Percentiles rank a stretch among this genome's conserved stretches.
phyloP scores from a whole-genome alignment of 202 grass and related monocot species.

The Elaeis oleifera region DNA sequence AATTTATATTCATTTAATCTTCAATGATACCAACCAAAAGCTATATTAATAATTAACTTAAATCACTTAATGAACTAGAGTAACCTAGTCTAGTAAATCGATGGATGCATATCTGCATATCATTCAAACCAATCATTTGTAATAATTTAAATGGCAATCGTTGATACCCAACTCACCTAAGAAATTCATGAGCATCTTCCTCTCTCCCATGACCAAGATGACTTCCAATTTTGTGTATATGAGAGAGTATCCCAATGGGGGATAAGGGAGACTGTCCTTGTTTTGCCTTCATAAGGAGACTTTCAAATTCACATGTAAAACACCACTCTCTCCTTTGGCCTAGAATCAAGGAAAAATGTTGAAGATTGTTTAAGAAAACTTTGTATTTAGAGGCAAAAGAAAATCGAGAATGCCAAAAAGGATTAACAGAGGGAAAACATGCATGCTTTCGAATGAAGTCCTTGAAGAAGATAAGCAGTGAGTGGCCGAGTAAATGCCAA shows the following conservation, averaged over 20 bases:
- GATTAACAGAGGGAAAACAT: slow-evolving; percentile 8
- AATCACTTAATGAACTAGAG: too few species aligned
- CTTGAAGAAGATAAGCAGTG: slow-evolving; percentile 25
- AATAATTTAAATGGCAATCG: too few species aligned
- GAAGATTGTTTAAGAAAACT: slow-evolving; percentile 4
- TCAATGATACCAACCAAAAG: too few species aligned
- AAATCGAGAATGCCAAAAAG: background rate
- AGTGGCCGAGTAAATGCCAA: slow-evolving; percentile 20
- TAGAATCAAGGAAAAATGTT: background rate
- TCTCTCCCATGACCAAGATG: slow-evolving; percentile 23
- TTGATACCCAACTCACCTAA: slow-evolving; percentile 11
- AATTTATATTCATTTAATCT: too few species aligned
- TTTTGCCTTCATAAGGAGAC: slow-evolving; percentile 15
- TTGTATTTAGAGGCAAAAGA: background rate
- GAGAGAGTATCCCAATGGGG: slow-evolving; percentile 10
- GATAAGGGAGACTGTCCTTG: slow-evolving; percentile 14
- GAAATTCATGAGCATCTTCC: slow-evolving; percentile 29
- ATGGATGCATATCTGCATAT: too few species aligned
- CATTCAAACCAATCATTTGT: too few species aligned
- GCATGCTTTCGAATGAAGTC: slow-evolving; percentile 27
- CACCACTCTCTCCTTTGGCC: slow-evolving; percentile 16
- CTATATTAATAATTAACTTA: too few species aligned
- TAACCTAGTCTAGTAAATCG: too few species aligned
- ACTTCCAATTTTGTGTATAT: slow-evolving; percentile 23
- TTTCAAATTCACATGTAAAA: slow-evolving; percentile 29